These are phyloP conservation scores for Blastobotrys aristatus DNA, from an alignment of 1,139 yeast genomes.

Conservation along the genomic window DNA sequence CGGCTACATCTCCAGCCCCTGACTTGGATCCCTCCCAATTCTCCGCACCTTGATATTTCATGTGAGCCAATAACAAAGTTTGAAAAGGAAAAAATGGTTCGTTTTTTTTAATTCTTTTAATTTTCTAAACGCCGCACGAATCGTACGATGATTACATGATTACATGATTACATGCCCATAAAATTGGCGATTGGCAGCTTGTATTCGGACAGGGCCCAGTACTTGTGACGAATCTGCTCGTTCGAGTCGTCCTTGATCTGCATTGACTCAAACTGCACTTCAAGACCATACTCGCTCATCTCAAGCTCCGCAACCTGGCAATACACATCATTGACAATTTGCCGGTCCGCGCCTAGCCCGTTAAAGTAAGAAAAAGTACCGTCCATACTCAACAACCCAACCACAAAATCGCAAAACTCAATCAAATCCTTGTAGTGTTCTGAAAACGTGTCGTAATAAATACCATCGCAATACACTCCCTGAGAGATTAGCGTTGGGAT, in stretches of 20 bases:
- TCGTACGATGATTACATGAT: too few relatives aligned
- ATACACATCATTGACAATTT: conserved; percentile 85
- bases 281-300: conserved; percentile 70
- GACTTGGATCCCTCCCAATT: too few relatives aligned
- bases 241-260: conserved; percentile 20
- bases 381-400: conserved; percentile 71
- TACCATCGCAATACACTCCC: conserved; percentile 81
- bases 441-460: conserved; percentile 89
- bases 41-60: too few relatives aligned
- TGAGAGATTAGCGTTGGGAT: conserved; percentile 57
- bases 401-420: conserved; percentile 73
- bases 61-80: too few relatives aligned
- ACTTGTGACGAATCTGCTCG: conserved; percentile 60
- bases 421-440: conserved; percentile 86
- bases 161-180: conserved; percentile 3
- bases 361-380: conserved; percentile 79
- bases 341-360: conserved; percentile 94
- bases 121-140: too few relatives aligned
- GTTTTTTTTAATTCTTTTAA: too few relatives aligned
- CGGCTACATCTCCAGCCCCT: too few relatives aligned
- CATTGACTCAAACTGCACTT: conserved; percentile 45
- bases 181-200: conserved; percentile 15
- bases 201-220: conserved; percentile 47
- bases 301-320: conserved; percentile 77
- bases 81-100: too few relatives aligned